Evolutionary conservation across 208 protist genomes (phyloP), one percentile per base, ranked within the genome.

Genomic region (Trypanosoma vivax): DNA sequence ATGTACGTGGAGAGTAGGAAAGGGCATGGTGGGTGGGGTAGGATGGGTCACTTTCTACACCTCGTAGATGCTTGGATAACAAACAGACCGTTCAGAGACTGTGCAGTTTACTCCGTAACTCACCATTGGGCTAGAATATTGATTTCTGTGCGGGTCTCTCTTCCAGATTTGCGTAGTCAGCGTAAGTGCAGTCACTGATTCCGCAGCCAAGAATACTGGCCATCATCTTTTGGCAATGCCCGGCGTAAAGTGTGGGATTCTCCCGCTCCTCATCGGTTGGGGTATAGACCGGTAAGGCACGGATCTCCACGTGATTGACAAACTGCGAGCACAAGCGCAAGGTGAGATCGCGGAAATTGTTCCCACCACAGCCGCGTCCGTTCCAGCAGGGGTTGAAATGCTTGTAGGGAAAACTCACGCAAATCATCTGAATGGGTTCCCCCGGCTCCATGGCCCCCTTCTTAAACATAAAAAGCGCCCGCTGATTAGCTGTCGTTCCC

Each of bases 311-410:
- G 46, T 76, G 65, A 46, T 82, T 93, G 10, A 93, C 74, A 57
- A 96, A 90, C 69, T 96, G 89, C 51, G 65, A 90, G 25, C 81
- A 69, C 3, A 82, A 43, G 1, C 88, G 74, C 37, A 90, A 23
- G n/a, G 88, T 2, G 23, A 94, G 53, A 52, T 92, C 84, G 33
- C 18, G 47, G 5, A 81, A 28, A 42, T 55, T 70, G 50, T 88
- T 90, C 41, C 88, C 83, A 41, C 83, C 88, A 40, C 73, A 73
- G 13, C 48, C 57, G 5, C 76, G 56, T 13, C 85, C 85, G 14
- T 73, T 90, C 89, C 89, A 95, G 1, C 74, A 77, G 6, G 89
- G 75, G 55, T 93, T 92, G 65, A 92, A 94, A 51, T 93, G 78
- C 51, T 73, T 70, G 64, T 92, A 92, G 0, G 83, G 84, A 35